These are phyloP conservation scores for Metarhizium humberi DNA, from an alignment of 2,329 filamentous ascomycete genomes.

Conservation along the genomic window DNA sequence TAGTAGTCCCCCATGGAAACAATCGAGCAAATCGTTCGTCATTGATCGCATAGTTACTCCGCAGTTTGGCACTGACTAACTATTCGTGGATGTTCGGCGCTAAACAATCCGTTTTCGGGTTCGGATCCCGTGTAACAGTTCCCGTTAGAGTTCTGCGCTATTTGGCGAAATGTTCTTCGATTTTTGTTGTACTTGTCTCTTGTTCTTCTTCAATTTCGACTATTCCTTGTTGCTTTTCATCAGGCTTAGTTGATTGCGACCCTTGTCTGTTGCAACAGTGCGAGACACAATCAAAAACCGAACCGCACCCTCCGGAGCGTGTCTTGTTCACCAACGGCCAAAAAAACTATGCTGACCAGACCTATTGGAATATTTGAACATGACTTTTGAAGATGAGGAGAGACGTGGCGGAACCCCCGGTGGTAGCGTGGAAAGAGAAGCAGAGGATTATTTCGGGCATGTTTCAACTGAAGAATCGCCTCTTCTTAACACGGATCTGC, in stretches of 20 bases:
- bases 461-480: not conserved
- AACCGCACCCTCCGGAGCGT: too few relatives aligned
- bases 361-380: not conserved
- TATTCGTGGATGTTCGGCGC: too few relatives aligned
- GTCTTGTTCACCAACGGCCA: not conserved
- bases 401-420: not conserved
- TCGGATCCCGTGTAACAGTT: too few relatives aligned
- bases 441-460: not conserved
- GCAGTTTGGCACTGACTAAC: too few relatives aligned
- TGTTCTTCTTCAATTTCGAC: not conserved
- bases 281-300: not conserved
- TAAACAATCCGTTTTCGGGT: too few relatives aligned
- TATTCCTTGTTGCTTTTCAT: not conserved
- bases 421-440: not conserved
- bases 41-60: too few relatives aligned
- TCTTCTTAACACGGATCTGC: conserved; percentile 10
- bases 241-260: not conserved
- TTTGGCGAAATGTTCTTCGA: too few relatives aligned
- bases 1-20: too few relatives aligned
- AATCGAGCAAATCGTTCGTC: too few relatives aligned
- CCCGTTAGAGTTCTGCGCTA: too few relatives aligned
- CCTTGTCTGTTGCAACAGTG: not conserved
- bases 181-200: not conserved
- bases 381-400: not conserved
- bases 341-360: not conserved